phyloP scores from a whole-genome alignment of 345 rosid genomes.

The Sonneratia caseolaris region DNA sequence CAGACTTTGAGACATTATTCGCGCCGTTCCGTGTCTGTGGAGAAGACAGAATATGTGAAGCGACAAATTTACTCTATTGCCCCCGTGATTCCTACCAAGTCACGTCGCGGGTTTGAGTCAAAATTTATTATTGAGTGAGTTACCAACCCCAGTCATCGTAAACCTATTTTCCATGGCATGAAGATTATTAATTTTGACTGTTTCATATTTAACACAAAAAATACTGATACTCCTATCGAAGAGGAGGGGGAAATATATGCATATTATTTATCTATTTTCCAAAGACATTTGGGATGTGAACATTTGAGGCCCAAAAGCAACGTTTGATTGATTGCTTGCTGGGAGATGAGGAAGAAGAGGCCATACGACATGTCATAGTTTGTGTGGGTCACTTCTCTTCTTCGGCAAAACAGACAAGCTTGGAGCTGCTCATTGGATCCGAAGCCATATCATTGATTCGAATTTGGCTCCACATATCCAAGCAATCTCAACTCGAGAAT shows the following conservation, averaged over 20 bases:
- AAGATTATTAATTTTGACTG: too few relatives aligned
- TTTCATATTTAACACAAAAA: too few relatives aligned
- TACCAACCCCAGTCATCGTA: too few relatives aligned
- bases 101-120: too few relatives aligned
- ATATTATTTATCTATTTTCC: too few relatives aligned
- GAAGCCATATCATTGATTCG: neutral
- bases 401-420: neutral
- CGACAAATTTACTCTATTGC: neutral
- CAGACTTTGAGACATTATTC: neutral
- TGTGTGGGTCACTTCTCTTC: neutral
- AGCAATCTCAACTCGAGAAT: neutral
- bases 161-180: too few relatives aligned
- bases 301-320: conserved; percentile 8
- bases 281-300: conserved; percentile 8
- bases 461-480: neutral
- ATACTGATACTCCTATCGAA: too few relatives aligned
- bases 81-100: neutral
- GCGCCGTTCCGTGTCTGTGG: conserved; percentile 11
- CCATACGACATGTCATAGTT: neutral
- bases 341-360: neutral
- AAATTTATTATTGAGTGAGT: too few relatives aligned
- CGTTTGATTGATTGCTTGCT: neutral
- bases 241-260: too few relatives aligned
- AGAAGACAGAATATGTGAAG: neutral
- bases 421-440: neutral